Evolutionary conservation across 257 asterid species (phyloP), one percentile per base, ranked within the genome.

Genomic region (Verbena officinalis): DNA sequence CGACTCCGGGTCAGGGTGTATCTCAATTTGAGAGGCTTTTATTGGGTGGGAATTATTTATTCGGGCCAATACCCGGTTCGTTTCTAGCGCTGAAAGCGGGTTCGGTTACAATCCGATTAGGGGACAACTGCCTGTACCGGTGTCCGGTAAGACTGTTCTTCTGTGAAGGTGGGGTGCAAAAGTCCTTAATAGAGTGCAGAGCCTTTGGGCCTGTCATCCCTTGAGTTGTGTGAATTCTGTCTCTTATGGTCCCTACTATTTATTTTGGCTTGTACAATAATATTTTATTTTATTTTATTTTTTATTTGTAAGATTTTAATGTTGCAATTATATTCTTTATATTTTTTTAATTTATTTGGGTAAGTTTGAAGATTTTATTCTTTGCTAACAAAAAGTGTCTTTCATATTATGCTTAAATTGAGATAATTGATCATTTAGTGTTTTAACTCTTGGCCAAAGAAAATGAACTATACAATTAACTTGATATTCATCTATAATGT

Each of bases 131-230:
- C 68, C 68, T 91, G 80, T 86, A 78, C 77, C 75, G 96, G 72
- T 91, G 98, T 34, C 96, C 98, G 45, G 15, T 80, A 3, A 83
- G 95, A 64, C 74, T 68, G 63, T 83, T 89, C 68, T 76, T 91
- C 30, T 91, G 98, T 73, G 86, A 60, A 6, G 98, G 96, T 70
- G 98, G 98, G 77, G 80, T 34, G 55, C 98, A 91, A 27, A 91
- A 91, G 80, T 64, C 98, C 59, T 74, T 79, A 6, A 59, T 20
- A 34, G 83, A 81, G 74, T 91, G 98, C 73, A 84, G 78, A 67
- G 90, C 84, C 1, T 78, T 91, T 70, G 88, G 91, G 45, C 90
- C 91, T 22, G 64, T 77, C 38, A 76, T 82, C 61, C 95, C 92
- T 64, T 76, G 83, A 85, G 7, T 71, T 34, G 4, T 34, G 78